Percentiles rank a stretch among this genome's conserved stretches.
phyloP scores from a whole-genome alignment of 345 rosid species.

The Cochlearia excelsa region DNA sequence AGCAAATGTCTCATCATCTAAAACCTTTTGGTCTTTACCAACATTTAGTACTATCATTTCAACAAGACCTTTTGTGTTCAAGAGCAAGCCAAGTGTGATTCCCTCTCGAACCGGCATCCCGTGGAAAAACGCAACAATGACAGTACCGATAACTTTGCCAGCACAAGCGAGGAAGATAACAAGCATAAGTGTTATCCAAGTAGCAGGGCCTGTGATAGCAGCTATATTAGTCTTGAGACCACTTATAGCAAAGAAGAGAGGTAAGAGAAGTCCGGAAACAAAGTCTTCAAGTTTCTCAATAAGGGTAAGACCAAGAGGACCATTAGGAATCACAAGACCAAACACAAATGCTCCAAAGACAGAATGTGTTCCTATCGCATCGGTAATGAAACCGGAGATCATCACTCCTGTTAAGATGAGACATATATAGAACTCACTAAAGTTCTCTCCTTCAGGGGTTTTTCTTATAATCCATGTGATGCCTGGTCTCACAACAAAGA shows the following conservation, averaged over 20 bases:
- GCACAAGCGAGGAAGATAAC: conserved; percentile 54
- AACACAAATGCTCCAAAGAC: conserved; percentile 92
- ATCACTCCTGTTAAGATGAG: conserved; percentile 90
- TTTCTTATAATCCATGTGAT: conserved; percentile 63
- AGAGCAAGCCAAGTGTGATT: conserved; percentile 71
- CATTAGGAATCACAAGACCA: conserved; percentile 86
- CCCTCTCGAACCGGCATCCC: conserved; percentile 84
- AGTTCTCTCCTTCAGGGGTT: conserved; percentile 90
- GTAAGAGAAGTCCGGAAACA: conserved; percentile 87
- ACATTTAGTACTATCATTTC: conserved; percentile 92
- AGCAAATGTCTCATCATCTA: conserved; percentile 75
- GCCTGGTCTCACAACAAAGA: conserved; percentile 63
- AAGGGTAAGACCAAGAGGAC: conserved; percentile 82
- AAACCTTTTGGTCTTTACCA: conserved; percentile 83
- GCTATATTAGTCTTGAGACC: conserved; percentile 72
- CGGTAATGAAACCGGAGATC: conserved; percentile 89
- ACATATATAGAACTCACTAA: conserved; percentile 73
- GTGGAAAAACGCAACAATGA: conserved; percentile 48
- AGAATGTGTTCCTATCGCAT: conserved; percentile 91
- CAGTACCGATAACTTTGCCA: conserved; percentile 75
- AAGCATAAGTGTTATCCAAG: conserved; percentile 50
- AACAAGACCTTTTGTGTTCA: conserved; percentile 92
- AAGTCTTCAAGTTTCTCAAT: conserved; percentile 94
- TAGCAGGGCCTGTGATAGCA: conserved; percentile 40
- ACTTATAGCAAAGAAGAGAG: conserved; percentile 90